A percentile compares a stretch with the other conserved stretches of the same genome.
Evolutionary conservation across 2,329 filamentous ascomycete genomes (phyloP).

Genomic region (Trichophyton equinum): DNA sequence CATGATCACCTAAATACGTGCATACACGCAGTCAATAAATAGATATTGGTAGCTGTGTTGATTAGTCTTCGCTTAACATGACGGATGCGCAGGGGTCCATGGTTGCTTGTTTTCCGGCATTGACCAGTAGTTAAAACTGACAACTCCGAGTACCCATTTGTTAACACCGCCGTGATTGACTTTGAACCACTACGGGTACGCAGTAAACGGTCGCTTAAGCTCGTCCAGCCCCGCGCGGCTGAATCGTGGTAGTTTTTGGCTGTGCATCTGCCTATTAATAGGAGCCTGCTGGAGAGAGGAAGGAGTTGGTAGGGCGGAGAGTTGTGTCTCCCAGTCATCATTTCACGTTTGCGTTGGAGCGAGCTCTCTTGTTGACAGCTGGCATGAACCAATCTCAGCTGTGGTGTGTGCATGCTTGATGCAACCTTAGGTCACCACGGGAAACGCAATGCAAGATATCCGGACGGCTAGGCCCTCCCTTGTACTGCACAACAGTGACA

Average conservation of each 20-base stretch:
- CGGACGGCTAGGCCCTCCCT: background rate
- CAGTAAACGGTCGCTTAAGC: background rate
- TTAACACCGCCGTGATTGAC: background rate
- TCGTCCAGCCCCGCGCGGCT: background rate
- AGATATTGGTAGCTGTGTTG: background rate
- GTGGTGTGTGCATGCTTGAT: background rate
- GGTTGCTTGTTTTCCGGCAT: background rate
- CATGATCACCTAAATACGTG: background rate
- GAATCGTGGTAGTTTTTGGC: background rate
- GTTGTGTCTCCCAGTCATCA: background rate
- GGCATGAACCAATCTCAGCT: background rate
- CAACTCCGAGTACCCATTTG: background rate
- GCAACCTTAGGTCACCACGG: background rate
- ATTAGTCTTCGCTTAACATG: background rate
- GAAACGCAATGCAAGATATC: background rate
- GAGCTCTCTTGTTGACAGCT: background rate
- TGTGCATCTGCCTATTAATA: background rate
- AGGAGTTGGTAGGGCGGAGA: background rate
- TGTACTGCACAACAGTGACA: background rate
- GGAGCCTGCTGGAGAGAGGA: background rate
- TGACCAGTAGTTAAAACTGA: background rate
- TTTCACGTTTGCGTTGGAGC: background rate
- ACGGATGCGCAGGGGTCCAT: background rate
- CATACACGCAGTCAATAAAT: background rate
- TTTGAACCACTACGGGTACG: background rate